These are phyloP conservation scores for Fusarium musae DNA, from an alignment of 2,329 filamentous ascomycete species.

Conservation along the genomic window DNA sequence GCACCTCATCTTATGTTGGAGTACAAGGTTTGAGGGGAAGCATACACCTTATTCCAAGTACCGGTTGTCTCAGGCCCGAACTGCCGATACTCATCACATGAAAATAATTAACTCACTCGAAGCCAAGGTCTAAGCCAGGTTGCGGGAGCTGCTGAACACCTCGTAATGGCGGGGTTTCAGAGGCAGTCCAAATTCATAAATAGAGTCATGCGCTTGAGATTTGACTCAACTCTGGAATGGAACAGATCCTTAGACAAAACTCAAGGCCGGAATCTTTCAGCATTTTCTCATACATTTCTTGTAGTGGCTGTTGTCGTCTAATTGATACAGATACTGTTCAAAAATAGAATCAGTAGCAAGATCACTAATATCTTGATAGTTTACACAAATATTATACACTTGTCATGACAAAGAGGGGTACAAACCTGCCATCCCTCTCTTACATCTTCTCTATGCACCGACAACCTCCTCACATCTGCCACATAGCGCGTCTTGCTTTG, in stretches of 20 bases:
- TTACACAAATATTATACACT: constrained; percentile 35
- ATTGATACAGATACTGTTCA: constrained; percentile 10
- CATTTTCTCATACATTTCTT: neutral
- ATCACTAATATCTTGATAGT: constrained; percentile 9
- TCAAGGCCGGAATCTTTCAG: neutral
- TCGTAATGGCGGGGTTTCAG: constrained; percentile 31
- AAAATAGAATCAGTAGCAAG: neutral
- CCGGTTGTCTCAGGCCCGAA: constrained; percentile 24
- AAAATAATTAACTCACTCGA: constrained; percentile 22
- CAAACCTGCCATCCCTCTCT: constrained; percentile 2
- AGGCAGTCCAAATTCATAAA: constrained; percentile 14
- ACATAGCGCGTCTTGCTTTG: constrained; percentile 74
- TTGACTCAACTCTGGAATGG: constrained; percentile 16
- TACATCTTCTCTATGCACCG: constrained; percentile 14
- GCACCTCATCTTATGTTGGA: constrained; percentile 17
- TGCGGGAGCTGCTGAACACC: constrained; percentile 20
- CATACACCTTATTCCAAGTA: constrained; percentile 22
- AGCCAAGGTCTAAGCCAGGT: constrained; percentile 16
- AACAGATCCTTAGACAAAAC: neutral
- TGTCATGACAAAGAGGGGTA: constrained; percentile 29
- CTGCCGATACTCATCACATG: constrained; percentile 33
- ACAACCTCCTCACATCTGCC: constrained; percentile 77
- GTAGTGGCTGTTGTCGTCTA: constrained; percentile 17
- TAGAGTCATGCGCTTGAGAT: constrained; percentile 30
- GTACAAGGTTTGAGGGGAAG: constrained; percentile 25